A percentile compares a stretch with the other conserved stretches of the same genome.
Evolutionary conservation across 106 monocot species (phyloP).

Genomic region (Apostasia shenzhenica): DNA sequence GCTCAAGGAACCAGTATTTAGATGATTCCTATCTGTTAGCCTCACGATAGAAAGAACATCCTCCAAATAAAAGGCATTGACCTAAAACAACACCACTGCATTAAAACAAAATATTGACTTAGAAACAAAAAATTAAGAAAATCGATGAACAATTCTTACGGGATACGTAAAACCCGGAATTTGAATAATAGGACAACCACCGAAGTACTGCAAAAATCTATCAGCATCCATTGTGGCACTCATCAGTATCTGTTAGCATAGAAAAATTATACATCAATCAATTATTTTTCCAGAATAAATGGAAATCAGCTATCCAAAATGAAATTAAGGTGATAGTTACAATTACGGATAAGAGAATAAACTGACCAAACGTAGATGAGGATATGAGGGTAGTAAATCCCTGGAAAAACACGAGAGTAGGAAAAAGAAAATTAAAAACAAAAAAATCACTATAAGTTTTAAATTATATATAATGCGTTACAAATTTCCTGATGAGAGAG

Average conservation of each 20-base stretch:
- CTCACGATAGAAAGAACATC: conserved; percentile 81
- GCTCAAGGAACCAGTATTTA: conserved; percentile 20
- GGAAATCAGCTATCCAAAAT: not conserved
- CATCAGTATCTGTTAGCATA: conserved; percentile 72
- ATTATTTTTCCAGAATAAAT: not conserved
- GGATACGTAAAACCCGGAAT: conserved; percentile 94
- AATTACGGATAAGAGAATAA: conserved; percentile 10
- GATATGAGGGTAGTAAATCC: conserved; percentile 68
- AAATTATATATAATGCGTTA: too few species aligned
- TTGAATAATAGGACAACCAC: conserved; percentile 74
- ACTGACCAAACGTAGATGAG: conserved; percentile 82
- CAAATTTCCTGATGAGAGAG: too few species aligned
- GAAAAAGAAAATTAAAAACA: not conserved
- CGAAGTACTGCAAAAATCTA: conserved; percentile 82
- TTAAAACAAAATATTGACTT: conserved; percentile 5
- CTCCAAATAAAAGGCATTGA: conserved; percentile 87
- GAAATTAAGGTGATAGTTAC: not conserved
- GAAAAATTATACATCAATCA: not conserved
- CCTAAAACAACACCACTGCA: conserved; percentile 34
- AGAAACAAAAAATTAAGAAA: not conserved
- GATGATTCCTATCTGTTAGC: conserved; percentile 47
- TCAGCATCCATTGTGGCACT: conserved; percentile 97
- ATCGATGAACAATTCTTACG: conserved; percentile 33
- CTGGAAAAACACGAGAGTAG: conserved; percentile 30
- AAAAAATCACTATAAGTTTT: too few species aligned